Evolutionary conservation across 2,329 filamentous ascomycete species (phyloP).

Genomic region (Pseudomassariella vexata): DNA sequence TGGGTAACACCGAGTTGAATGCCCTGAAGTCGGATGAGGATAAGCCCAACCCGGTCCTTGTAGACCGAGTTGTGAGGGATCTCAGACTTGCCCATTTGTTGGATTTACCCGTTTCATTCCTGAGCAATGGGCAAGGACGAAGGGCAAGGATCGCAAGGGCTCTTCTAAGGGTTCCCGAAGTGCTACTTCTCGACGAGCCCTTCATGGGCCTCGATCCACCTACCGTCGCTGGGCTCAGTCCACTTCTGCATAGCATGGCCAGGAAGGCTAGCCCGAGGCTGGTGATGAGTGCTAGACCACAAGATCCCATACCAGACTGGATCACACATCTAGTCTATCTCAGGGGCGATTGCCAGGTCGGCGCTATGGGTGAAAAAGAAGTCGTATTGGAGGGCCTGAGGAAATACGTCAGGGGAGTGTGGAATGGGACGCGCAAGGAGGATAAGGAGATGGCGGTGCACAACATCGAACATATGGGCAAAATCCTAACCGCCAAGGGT

Average conservation of each 20-base stretch:
- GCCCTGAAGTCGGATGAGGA: slow-evolving; percentile 52
- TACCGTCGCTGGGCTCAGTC: slow-evolving; percentile 66
- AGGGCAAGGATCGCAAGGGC: slow-evolving; percentile 84
- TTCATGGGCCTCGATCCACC: slow-evolving; percentile 94
- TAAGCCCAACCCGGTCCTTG: slow-evolving; percentile 38
- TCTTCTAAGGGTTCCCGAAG: slow-evolving; percentile 69
- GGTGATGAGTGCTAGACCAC: slow-evolving; percentile 72
- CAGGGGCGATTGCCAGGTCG: slow-evolving; percentile 59
- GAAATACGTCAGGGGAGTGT: slow-evolving; percentile 41
- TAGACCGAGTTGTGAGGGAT: slow-evolving; percentile 62
- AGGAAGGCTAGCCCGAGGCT: slow-evolving; percentile 62
- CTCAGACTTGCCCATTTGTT: slow-evolving; percentile 65
- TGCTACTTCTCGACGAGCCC: slow-evolving; percentile 84
- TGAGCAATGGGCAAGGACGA: slow-evolving; percentile 91
- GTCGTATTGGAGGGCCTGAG: slow-evolving; percentile 52
- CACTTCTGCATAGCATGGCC: slow-evolving; percentile 64
- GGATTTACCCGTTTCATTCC: slow-evolving; percentile 76
- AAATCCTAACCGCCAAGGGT: slow-evolving; percentile 34
- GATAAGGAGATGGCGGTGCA: slow-evolving; percentile 43
- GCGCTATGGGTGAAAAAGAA: slow-evolving; percentile 59
- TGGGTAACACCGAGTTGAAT: slow-evolving; percentile 79
- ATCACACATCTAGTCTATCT: slow-evolving; percentile 78
- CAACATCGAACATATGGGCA: slow-evolving; percentile 44
- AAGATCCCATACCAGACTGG: slow-evolving; percentile 86
- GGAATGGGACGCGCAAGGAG: slow-evolving; percentile 35